A percentile compares a stretch with the other conserved stretches of the same genome.
Evolutionary conservation across 106 monocot species (phyloP).

Genomic region (Alisma plantagoaquatica): DNA sequence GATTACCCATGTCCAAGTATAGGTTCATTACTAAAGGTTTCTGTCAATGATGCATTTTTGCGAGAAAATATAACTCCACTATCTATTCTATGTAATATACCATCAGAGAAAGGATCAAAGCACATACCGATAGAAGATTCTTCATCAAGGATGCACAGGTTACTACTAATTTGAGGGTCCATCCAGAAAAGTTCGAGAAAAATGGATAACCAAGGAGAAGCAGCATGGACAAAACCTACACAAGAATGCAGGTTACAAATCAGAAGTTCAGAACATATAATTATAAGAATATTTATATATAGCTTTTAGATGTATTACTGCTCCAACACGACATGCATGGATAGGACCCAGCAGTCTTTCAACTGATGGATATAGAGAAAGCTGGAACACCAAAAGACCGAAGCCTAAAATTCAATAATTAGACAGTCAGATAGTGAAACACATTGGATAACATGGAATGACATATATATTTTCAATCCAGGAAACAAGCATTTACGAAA

Average conservation of each 20-base stretch:
- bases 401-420: conserved; percentile 26
- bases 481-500: background rate
- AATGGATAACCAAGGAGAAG: conserved; percentile 47
- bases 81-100: too few species aligned
- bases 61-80: too few species aligned
- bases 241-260: conserved; percentile 2
- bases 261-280: background rate
- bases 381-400: conserved; percentile 51
- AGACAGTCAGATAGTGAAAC: background rate
- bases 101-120: too few species aligned
- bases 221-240: conserved; percentile 48
- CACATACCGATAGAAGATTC: conserved; percentile 62
- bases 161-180: conserved; percentile 28
- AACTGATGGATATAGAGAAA: conserved; percentile 41
- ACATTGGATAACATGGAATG: too few species aligned
- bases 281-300: background rate
- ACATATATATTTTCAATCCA: background rate
- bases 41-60: too few species aligned
- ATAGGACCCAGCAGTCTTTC: conserved; percentile 44
- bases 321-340: conserved; percentile 28
- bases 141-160: conserved; percentile 58
- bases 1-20: too few species aligned
- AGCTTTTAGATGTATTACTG: conserved; percentile 27
- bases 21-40: too few species aligned
- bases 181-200: conserved; percentile 47